Evolutionary conservation across 305 asterid species (phyloP), one percentile per base, ranked within the genome.

Genomic region (Fraxinus greggii): DNA sequence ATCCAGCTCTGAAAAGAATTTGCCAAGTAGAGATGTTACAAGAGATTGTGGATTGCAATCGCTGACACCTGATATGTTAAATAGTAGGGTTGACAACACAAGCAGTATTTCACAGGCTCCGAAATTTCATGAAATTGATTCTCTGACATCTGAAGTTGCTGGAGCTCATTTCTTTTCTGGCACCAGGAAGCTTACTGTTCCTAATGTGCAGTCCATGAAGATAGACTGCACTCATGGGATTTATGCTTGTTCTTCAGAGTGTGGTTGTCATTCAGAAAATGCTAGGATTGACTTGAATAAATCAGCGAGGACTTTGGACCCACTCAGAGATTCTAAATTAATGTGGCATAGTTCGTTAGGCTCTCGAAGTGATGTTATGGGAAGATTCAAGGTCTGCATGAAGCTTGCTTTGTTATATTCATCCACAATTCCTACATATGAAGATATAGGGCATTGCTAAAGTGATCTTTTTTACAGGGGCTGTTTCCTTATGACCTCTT

Each of bases 401-500:
- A 74, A 32, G 76, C 67, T 77, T 80, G 23, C 69, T 74, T 72
- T 86, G 56, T 85, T 83, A 15, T 86, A 45, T 80, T 80, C 61
- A 26, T 61, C 59, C 78, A 33, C 42, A 38, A 26, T 84, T 65
- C 26, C 4, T 26, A 3, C 74, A 24, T 56, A 82, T 23, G 8
- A 54, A 48, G n/a, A 42, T 83, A 4, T 74, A 3, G 75, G 77
- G 75, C 54, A 51, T 79, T 40, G 21, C 88, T 90, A 82, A 92
- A 82, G 51, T 78, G 78, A 19, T 84, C 32, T 77, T 85, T 76
- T 81, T 86, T 84, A 74, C 93, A 94, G 98, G 95, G 91, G 40
- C 90, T 88, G 42, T 92, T 94, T 84, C 87, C 94, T 2, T 93
- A 93, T 38, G 95, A 94, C 70, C 86, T 83, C 77, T 94, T 94